phyloP scores from a whole-genome alignment of 345 rosid genomes.

The Citrus medica region DNA sequence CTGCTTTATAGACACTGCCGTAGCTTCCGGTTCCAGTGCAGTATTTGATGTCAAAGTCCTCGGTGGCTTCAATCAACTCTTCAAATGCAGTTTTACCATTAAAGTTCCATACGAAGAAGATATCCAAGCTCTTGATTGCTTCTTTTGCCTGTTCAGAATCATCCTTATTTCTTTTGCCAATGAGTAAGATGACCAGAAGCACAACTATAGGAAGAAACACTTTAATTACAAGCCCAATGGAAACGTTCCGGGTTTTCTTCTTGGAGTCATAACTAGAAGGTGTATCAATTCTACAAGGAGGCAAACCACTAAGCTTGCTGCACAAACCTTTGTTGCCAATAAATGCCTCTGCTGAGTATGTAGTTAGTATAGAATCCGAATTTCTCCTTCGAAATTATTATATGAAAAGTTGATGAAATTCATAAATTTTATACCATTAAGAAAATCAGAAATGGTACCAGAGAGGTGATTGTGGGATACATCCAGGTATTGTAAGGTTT shows the following conservation, averaged over 20 bases:
- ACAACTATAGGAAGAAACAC: not conserved
- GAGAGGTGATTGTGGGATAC: constrained; percentile 3
- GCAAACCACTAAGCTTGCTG: not conserved
- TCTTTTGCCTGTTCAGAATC: not conserved
- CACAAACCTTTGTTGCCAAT: not conserved
- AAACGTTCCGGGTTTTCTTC: not conserved
- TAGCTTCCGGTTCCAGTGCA: not conserved
- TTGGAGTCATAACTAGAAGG: not conserved
- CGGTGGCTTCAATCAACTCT: not conserved
- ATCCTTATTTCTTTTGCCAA: not conserved
- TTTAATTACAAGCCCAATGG: not conserved
- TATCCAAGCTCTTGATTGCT: not conserved
- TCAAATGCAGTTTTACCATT: not conserved
- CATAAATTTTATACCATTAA: not conserved
- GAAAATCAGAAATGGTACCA: not conserved
- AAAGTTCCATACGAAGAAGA: not conserved
- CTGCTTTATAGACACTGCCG: not conserved
- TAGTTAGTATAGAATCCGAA: not conserved
- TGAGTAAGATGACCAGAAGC: not conserved
- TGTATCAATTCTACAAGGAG: not conserved
- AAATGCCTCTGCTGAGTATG: not conserved
- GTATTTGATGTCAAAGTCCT: not conserved
- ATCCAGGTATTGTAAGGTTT: not conserved
- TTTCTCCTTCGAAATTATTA: not conserved
- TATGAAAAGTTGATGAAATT: not conserved